Evolutionary conservation across 2,329 filamentous ascomycete species (phyloP).

Genomic region (Aspergillus hortae): DNA sequence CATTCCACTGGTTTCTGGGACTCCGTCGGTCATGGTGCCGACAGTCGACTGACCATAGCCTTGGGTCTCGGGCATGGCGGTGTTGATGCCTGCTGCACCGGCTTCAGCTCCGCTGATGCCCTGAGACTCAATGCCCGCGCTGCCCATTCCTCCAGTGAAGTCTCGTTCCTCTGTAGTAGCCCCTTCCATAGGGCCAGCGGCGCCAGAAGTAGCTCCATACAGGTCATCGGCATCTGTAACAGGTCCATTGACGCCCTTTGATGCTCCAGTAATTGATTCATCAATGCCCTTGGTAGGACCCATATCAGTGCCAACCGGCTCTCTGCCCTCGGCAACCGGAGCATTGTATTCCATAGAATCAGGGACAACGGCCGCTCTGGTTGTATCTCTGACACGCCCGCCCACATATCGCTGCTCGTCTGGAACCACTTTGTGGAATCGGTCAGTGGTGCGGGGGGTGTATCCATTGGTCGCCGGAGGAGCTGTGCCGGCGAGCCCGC

Average conservation of each 20-base stretch:
- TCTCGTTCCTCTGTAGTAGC: neutral
- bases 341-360: too few relatives aligned
- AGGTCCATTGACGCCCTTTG: neutral
- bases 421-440: neutral
- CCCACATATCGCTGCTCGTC: too few relatives aligned
- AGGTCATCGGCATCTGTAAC: neutral
- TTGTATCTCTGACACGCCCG: too few relatives aligned
- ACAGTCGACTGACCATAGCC: neutral
- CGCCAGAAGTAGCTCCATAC: neutral
- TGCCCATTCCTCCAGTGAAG: neutral
- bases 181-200: neutral
- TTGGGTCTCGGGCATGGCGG: too few relatives aligned
- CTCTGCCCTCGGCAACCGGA: neutral
- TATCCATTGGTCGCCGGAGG: neutral
- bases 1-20: too few relatives aligned
- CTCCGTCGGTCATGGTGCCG: neutral
- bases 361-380: too few relatives aligned
- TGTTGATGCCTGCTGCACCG: too few relatives aligned
- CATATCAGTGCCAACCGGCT: neutral
- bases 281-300: neutral
- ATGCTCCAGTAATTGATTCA: neutral
- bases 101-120: neutral
- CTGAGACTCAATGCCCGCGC: neutral
- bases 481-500: neutral
- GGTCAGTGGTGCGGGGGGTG: neutral